These are phyloP conservation scores for Ruellia speciosa DNA, from an alignment of 305 asterid species.

Conservation along the genomic window DNA sequence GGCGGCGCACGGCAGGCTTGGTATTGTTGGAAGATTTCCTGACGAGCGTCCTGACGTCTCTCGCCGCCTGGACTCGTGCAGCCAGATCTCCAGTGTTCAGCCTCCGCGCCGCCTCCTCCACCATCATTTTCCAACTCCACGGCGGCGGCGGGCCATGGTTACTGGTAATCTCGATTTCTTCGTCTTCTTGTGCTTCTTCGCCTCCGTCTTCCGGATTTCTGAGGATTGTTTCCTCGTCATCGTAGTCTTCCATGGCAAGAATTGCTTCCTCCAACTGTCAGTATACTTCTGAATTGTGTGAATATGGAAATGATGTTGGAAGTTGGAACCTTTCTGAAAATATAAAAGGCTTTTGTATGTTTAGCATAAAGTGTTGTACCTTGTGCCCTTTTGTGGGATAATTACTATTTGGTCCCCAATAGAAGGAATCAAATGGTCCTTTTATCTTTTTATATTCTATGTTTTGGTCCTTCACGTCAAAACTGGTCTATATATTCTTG, in stretches of 20 bases:
- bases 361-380: too few species aligned
- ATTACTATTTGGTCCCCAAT: too few species aligned
- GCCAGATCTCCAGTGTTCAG: conserved; percentile 48
- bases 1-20: conserved; percentile 54
- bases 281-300: conserved; percentile 1
- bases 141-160: conserved; percentile 21
- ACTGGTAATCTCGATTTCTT: conserved; percentile 18
- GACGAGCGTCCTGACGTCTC: conserved; percentile 61
- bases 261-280: conserved; percentile 14
- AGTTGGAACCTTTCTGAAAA: too few species aligned
- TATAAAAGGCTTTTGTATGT: too few species aligned
- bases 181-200: conserved; percentile 11
- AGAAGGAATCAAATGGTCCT: too few species aligned
- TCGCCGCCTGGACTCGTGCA: conserved; percentile 70
- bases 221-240: conserved; percentile 39
- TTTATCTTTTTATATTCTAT: too few species aligned
- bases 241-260: conserved; percentile 33
- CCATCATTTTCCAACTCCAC: conserved; percentile 31
- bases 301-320: conserved; percentile 15
- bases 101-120: conserved; percentile 57
- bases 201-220: conserved; percentile 23
- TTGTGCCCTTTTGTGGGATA: too few species aligned
- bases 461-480: too few species aligned
- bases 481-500: too few species aligned
- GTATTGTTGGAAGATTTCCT: conserved; percentile 57